Percentiles rank a stretch among this genome's conserved stretches.
Conservation (phyloP, 345 rosid genomes). For the Theobroma cacao region DNA sequence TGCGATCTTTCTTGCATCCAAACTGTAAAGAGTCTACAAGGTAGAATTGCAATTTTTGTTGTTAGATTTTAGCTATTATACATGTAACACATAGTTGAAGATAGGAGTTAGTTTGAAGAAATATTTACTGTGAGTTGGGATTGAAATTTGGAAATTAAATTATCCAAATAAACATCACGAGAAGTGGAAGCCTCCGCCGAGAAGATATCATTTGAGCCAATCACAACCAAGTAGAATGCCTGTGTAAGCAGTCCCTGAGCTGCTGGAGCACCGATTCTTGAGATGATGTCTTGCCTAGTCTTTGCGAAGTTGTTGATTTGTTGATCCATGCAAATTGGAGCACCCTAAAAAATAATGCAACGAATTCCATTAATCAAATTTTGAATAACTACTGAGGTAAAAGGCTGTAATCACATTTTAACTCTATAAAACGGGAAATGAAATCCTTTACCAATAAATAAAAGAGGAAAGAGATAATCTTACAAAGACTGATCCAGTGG, state of each 20-base stretch:
- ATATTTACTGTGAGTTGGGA: constrained; percentile 12
- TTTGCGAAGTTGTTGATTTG: constrained; percentile 38
- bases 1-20: constrained; percentile 22
- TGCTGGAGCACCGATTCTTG: constrained; percentile 31
- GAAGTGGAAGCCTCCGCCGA: neutral
- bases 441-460: neutral
- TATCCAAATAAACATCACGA: neutral
- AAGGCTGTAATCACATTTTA: too few relatives aligned
- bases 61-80: neutral
- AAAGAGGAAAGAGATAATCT: neutral
- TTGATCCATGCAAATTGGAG: constrained; percentile 51
- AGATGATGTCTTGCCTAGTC: constrained; percentile 33
- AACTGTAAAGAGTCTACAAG: constrained; percentile 14
- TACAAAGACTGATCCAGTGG: neutral
- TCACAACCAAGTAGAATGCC: constrained; percentile 7
- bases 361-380: neutral
- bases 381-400: too few relatives aligned
- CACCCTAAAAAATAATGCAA: constrained; percentile 37
- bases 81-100: neutral
- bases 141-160: neutral
- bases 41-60: neutral
- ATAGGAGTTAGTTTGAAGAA: neutral
- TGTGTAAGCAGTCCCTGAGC: constrained; percentile 28
- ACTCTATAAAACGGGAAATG: neutral
- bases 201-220: constrained; percentile 12